phyloP scores from a whole-genome alignment of 108 stramenopile genomes.

The Fistulifera pelliculosa region DNA sequence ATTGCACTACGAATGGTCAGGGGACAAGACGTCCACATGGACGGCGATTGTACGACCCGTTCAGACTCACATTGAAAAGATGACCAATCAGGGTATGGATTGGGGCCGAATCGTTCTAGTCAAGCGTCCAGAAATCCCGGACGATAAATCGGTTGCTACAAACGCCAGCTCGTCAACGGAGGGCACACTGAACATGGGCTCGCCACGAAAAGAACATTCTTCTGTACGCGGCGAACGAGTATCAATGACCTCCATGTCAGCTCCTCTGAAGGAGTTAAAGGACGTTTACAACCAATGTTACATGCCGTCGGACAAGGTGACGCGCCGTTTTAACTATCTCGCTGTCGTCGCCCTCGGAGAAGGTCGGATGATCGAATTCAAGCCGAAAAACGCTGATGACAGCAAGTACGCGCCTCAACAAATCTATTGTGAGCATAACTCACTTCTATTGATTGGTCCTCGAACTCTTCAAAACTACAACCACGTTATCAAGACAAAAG shows the following conservation, averaged over 20 bases:
- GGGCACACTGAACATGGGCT: neutral
- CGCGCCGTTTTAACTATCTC: neutral
- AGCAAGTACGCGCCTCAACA: constrained; percentile 4
- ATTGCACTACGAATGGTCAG: neutral
- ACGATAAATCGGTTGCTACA: neutral
- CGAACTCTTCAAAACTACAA: neutral
- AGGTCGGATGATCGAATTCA: constrained; percentile 1
- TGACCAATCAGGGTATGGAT: neutral
- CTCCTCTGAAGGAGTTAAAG: neutral
- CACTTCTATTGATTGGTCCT: neutral
- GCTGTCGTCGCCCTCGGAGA: neutral
- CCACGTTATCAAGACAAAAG: neutral
- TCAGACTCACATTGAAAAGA: neutral
- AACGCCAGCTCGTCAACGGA: neutral
- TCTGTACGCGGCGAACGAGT: neutral
- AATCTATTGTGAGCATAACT: neutral
- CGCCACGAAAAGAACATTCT: neutral
- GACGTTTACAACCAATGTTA: neutral
- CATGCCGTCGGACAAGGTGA: neutral
- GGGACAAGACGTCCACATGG: neutral
- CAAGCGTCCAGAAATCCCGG: neutral
- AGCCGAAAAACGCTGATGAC: neutral
- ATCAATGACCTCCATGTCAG: neutral
- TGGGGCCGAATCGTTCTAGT: neutral
- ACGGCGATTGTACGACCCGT: neutral